Conservation (phyloP, 1,284 basidiomycete genomes). For the Rhodotorula sp. region DNA sequence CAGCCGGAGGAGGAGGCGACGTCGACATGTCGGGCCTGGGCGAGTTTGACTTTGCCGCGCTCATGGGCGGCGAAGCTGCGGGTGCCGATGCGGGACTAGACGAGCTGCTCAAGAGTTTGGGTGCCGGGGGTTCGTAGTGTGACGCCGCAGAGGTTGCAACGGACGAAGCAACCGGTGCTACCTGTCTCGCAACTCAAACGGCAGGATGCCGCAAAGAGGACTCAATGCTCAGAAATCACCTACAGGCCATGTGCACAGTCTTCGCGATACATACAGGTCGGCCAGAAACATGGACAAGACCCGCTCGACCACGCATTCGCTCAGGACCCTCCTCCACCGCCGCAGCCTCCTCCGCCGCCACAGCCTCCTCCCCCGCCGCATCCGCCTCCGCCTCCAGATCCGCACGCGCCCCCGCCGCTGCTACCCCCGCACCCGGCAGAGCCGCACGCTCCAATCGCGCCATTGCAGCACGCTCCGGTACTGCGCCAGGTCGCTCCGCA, state of each 20-base stretch:
- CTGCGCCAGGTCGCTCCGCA: neutral
- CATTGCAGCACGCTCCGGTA: neutral
- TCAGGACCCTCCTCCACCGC: neutral
- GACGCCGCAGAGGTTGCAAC: too few relatives aligned
- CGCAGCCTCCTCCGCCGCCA: neutral
- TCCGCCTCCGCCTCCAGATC: neutral
- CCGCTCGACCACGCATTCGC: too few relatives aligned
- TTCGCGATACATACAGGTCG: too few relatives aligned
- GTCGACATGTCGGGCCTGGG: neutral
- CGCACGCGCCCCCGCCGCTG: neutral
- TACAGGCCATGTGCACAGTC: too few relatives aligned
- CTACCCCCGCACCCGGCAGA: neutral
- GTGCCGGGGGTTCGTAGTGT: neutral
- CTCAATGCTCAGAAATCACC: too few relatives aligned
- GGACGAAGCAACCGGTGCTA: too few relatives aligned
- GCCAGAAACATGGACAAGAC: too few relatives aligned
- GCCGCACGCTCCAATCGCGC: neutral
- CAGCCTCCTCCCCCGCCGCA: neutral
- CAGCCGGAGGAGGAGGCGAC: neutral
- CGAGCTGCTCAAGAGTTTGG: constrained; percentile 20
- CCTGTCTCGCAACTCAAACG: too few relatives aligned
- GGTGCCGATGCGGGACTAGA: constrained; percentile 4
- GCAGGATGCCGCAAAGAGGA: too few relatives aligned
- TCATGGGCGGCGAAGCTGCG: neutral
- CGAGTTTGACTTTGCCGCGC: constrained; percentile 10